These are phyloP conservation scores for Zelopaecilomyces penicillatus DNA, from an alignment of 2,329 filamentous ascomycete species.

Conservation along the genomic window DNA sequence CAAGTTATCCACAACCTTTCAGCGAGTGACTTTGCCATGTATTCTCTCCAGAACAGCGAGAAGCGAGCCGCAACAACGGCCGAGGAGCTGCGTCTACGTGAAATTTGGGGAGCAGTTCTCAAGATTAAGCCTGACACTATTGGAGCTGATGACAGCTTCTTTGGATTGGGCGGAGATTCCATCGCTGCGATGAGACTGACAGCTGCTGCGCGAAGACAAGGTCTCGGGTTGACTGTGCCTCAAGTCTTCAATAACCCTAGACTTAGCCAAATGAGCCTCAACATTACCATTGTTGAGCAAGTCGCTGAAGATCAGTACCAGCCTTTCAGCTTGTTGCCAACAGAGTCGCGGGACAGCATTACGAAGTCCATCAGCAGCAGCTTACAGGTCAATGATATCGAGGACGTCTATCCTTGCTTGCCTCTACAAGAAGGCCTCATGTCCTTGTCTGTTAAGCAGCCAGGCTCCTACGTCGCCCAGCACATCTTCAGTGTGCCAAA, in stretches of 20 bases:
- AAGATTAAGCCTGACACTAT: neutral
- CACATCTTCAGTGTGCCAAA: conserved; percentile 1
- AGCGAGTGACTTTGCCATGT: neutral
- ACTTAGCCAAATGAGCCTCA: neutral
- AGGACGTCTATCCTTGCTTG: conserved; percentile 10
- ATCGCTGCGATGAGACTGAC: conserved; percentile 19
- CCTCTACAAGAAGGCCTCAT: conserved; percentile 9
- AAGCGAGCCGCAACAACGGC: neutral
- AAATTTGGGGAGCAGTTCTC: neutral
- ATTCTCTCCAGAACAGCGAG: neutral
- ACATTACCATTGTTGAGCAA: neutral
- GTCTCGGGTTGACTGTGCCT: conserved; percentile 30
- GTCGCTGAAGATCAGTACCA: neutral
- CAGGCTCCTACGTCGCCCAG: conserved; percentile 4
- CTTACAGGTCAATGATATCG: neutral
- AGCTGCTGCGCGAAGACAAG: conserved; percentile 15
- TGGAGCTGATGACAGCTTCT: conserved; percentile 3
- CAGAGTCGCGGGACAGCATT: neutral
- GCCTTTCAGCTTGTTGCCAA: conserved; percentile 2
- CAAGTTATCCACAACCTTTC: neutral
- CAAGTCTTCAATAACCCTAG: conserved; percentile 24
- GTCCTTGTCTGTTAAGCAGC: conserved; percentile 4
- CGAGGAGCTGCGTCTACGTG: neutral
- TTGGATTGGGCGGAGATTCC: conserved; percentile 5
- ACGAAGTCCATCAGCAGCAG: neutral